Conservation (phyloP, 2,329 filamentous ascomycete genomes). For the Acrocalymma vagum region DNA sequence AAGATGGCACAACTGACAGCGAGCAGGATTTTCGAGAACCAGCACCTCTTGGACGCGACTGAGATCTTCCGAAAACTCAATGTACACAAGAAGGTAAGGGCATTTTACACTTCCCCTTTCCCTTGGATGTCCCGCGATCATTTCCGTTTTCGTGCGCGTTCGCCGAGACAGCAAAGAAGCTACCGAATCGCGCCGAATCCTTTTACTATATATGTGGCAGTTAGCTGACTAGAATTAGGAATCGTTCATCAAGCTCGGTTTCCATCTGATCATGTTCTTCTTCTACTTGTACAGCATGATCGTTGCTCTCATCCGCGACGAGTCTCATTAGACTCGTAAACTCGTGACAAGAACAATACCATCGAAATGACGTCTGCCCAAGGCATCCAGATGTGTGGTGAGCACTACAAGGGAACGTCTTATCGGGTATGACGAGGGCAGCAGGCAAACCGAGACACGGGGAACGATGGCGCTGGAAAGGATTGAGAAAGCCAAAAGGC, state of each 20-base stretch:
- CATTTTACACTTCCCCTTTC: no score
- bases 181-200: no score
- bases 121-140: background rate
- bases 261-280: slow-evolving; percentile 99
- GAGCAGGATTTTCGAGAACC: slow-evolving; percentile 90
- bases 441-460: no score
- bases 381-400: no score
- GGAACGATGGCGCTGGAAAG: no score
- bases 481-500: no score
- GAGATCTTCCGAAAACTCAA: slow-evolving; percentile 99
- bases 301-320: slow-evolving; percentile 94
- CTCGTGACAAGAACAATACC: slow-evolving; percentile 42
- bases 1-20: slow-evolving; percentile 41
- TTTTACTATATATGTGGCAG: slow-evolving; percentile 1
- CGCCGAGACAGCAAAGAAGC: no score
- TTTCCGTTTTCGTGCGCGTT: background rate
- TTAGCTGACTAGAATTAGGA: slow-evolving; percentile 66
- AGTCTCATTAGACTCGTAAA: slow-evolving; percentile 71
- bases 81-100: slow-evolving; percentile 93
- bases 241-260: slow-evolving; percentile 98
- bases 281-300: slow-evolving; percentile 99
- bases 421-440: no score
- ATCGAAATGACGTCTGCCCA: background rate
- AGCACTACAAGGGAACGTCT: no score
- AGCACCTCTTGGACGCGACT: slow-evolving; percentile 94